A percentile compares a stretch with the other conserved stretches of the same genome.
Conservation (phyloP, 306 rosid species). For the Cucurbita moschata region DNA sequence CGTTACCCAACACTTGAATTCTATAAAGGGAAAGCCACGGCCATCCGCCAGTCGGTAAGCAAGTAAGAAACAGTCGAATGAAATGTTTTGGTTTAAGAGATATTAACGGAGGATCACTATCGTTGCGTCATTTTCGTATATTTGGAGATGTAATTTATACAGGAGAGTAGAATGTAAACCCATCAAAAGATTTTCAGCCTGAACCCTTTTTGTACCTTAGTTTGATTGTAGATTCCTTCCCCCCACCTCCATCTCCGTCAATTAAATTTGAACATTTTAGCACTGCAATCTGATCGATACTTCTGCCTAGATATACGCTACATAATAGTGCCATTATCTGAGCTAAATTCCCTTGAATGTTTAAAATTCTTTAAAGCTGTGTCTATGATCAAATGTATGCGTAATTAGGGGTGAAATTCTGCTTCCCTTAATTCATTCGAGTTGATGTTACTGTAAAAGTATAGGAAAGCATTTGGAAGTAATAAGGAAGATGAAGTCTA, state of each 20-base stretch:
- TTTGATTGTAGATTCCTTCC: not conserved
- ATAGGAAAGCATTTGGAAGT: not conserved
- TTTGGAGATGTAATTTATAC: constrained; percentile 4
- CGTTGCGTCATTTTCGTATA: not conserved
- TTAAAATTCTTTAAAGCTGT: no score
- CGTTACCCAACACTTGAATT: constrained; percentile 82
- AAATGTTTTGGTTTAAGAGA: not conserved
- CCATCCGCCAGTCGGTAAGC: constrained; percentile 38
- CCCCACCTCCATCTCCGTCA: not conserved
- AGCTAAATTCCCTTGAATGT: no score
- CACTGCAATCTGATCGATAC: not conserved
- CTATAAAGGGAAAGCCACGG: constrained; percentile 79
- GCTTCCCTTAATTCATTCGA: no score
- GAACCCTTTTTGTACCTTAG: not conserved
- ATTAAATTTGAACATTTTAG: not conserved
- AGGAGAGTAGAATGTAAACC: not conserved
- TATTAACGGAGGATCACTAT: not conserved
- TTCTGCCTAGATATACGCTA: not conserved
- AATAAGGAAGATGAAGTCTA: not conserved
- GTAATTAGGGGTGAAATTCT: not conserved
- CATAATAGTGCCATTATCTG: not conserved
- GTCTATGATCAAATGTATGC: not conserved
- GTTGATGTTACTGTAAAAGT: not conserved
- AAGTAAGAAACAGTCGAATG: constrained; percentile 12
- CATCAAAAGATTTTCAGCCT: not conserved